These are phyloP conservation scores for Yarrowia divulgata DNA, from an alignment of 805 yeast species.

Conservation along the genomic window DNA sequence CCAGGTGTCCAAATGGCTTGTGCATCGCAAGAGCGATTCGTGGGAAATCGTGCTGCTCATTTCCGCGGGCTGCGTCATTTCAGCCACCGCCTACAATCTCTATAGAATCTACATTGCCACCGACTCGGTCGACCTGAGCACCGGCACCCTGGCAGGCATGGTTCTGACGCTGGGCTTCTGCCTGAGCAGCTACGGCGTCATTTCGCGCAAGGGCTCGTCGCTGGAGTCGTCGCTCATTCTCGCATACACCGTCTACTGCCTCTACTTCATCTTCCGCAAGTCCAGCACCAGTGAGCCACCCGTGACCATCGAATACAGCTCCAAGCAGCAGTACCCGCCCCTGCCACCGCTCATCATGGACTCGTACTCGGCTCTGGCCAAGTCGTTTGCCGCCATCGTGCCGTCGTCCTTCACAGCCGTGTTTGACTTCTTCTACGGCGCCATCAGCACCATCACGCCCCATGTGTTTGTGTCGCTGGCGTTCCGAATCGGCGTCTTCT, in stretches of 20 bases:
- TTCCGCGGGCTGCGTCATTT: slow-evolving; percentile 74
- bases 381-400: slow-evolving; percentile 51
- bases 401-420: slow-evolving; percentile 54
- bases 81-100: slow-evolving; percentile 78
- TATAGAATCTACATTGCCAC: slow-evolving; percentile 73
- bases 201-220: slow-evolving; percentile 85
- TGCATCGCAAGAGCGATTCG: slow-evolving; percentile 66
- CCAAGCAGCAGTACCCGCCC: slow-evolving; percentile 45
- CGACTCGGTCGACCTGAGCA: slow-evolving; percentile 66
- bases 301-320: slow-evolving; percentile 3
- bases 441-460: slow-evolving; percentile 71
- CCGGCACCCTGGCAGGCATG: slow-evolving; percentile 87
- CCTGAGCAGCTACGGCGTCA: slow-evolving; percentile 69
- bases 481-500: slow-evolving; percentile 83
- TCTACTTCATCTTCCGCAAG: slow-evolving; percentile 91
- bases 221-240: slow-evolving; percentile 85
- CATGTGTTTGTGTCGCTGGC: slow-evolving; percentile 82
- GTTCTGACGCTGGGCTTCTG: slow-evolving; percentile 75
- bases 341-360: slow-evolving; percentile 53
- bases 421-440: slow-evolving; percentile 56
- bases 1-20: slow-evolving; percentile 76
- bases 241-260: slow-evolving; percentile 90
- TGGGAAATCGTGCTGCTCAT: slow-evolving; percentile 81
- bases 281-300: slow-evolving; percentile 1
- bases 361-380: slow-evolving; percentile 51